phyloP scores from a whole-genome alignment of 2,329 filamentous ascomycete species.

The Colletotrichum camelliae region DNA sequence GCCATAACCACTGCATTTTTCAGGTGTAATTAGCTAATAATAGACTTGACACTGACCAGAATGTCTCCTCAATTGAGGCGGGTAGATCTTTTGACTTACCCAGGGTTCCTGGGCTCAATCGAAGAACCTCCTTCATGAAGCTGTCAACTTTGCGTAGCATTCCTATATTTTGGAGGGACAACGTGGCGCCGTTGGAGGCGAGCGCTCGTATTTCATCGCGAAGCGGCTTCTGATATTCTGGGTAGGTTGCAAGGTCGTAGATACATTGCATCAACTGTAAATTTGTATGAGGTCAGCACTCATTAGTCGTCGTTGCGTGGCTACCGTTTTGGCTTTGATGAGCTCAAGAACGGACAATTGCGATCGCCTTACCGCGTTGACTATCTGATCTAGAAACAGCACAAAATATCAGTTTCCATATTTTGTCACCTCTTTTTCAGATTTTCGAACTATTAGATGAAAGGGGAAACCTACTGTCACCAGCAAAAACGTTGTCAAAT shows the following conservation, averaged over 20 bases:
- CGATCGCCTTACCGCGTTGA: background rate
- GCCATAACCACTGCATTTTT: background rate
- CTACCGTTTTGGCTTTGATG: no score
- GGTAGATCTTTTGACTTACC: background rate
- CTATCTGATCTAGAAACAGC: background rate
- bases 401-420: background rate
- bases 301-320: no score
- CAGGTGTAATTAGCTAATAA: background rate
- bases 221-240: background rate
- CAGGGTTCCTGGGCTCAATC: background rate
- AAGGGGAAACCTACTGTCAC: background rate
- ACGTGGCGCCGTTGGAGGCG: background rate
- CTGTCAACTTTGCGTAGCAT: background rate
- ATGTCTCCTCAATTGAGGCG: background rate
- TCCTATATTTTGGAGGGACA: background rate
- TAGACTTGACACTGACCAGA: background rate
- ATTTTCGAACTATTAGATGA: background rate
- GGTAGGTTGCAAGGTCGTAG: background rate
- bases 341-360: background rate
- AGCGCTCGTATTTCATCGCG: background rate
- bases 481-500: constrained; percentile 1
- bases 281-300: background rate
- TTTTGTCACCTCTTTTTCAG: background rate
- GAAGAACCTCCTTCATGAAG: background rate
- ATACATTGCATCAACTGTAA: background rate